Conservation (phyloP, 78 protist genomes). For the Dictyostelium intermedium region DNA sequence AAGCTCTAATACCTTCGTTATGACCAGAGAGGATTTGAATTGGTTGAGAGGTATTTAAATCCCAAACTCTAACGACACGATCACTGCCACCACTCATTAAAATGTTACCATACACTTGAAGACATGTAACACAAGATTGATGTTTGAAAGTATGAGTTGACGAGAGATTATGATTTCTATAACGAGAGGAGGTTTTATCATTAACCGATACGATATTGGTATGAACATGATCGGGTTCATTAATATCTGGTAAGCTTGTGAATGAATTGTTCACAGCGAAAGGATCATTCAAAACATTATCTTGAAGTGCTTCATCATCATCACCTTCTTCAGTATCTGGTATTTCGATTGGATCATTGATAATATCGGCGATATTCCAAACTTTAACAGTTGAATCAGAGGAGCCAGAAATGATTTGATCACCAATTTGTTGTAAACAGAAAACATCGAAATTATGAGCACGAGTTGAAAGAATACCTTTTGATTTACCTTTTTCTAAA, state of each 20-base stretch:
- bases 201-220: not conserved
- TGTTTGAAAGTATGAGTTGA: conserved; percentile 32
- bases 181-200: not conserved
- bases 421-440: conserved; percentile 32
- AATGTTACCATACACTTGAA: conserved; percentile 14
- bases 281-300: not conserved
- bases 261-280: conserved; percentile 1
- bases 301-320: not conserved
- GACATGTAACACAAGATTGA: conserved; percentile 43
- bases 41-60: conserved; percentile 12
- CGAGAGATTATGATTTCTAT: conserved; percentile 2
- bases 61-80: conserved; percentile 62
- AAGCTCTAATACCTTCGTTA: conserved; percentile 54
- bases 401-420: conserved; percentile 7
- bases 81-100: conserved; percentile 62
- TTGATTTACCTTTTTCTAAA: not conserved
- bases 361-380: not conserved
- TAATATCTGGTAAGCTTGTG: conserved; percentile 10
- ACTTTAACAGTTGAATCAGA: conserved; percentile 56
- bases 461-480: conserved; percentile 11
- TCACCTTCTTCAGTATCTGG: not conserved
- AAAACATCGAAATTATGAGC: conserved; percentile 74
- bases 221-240: conserved; percentile 9
- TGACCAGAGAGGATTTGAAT: conserved; percentile 25
- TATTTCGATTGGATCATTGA: not conserved